phyloP scores from a whole-genome alignment of 192 early-diverging fungal genomes.

The Umbelopsis ramanniana region DNA sequence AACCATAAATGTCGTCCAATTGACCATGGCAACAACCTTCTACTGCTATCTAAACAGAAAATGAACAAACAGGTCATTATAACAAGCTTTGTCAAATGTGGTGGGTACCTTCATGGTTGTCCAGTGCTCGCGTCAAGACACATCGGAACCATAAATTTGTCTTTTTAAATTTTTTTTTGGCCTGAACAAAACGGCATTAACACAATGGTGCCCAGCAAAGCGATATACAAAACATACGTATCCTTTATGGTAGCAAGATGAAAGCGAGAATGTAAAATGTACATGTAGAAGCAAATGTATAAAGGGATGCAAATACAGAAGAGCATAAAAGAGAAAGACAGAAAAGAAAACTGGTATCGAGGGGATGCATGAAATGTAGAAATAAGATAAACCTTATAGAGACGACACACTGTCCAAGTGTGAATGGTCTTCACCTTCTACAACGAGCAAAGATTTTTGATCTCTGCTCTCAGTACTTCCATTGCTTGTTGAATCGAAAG shows the following conservation, averaged over 20 bases:
- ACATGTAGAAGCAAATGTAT: conserved; percentile 1
- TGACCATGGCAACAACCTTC: conserved; percentile 98
- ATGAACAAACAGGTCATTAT: background rate
- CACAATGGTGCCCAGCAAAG: too few relatives aligned
- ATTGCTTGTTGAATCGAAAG: background rate
- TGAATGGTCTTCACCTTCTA: conserved; percentile 10
- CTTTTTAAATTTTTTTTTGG: too few relatives aligned
- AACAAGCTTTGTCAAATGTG: background rate
- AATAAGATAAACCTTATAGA: background rate
- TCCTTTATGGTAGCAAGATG: background rate
- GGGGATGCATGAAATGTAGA: background rate
- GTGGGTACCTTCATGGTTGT: background rate
- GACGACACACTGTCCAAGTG: conserved; percentile 4
- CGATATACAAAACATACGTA: background rate
- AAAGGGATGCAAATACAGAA: background rate
- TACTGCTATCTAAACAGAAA: conserved; percentile 70
- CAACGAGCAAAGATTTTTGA: background rate
- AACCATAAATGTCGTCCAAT: conserved; percentile 88
- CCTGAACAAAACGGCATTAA: too few relatives aligned
- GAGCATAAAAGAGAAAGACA: background rate
- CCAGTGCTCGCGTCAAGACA: too few relatives aligned
- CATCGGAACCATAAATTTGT: too few relatives aligned
- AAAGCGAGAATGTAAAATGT: conserved; percentile 5
- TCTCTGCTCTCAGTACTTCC: background rate
- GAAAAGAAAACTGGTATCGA: conserved; percentile 7